phyloP scores from a whole-genome alignment of 768 basidiomycete species.

The Tulasnella calospora region DNA sequence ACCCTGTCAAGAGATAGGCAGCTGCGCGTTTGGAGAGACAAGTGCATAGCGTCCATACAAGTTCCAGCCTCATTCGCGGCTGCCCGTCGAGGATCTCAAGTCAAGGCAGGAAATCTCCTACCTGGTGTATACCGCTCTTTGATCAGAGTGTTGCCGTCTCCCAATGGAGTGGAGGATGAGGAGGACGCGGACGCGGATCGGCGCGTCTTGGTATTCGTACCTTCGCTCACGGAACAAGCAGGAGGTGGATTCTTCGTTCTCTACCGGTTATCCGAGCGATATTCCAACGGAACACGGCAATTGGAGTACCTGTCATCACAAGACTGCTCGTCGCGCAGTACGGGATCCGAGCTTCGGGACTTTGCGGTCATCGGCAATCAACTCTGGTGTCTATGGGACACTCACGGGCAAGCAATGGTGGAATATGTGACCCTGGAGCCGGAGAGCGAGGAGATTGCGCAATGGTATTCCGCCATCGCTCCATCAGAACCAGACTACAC shows the following conservation, averaged over 20 bases:
- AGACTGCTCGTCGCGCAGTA: constrained; percentile 55
- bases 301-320: constrained; percentile 45
- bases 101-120: constrained; percentile 39
- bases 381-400: constrained; percentile 75
- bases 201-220: constrained; percentile 66
- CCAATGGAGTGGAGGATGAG: constrained; percentile 21
- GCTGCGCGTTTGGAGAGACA: constrained; percentile 70
- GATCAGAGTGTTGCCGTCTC: constrained; percentile 51
- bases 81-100: constrained; percentile 1
- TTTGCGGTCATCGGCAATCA: constrained; percentile 54
- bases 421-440: constrained; percentile 52
- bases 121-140: constrained; percentile 59
- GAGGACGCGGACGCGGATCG: constrained; percentile 46
- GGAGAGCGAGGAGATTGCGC: constrained; percentile 34
- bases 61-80: constrained; percentile 29
- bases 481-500: constrained; percentile 65
- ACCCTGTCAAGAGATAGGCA: constrained; percentile 83
- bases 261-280: constrained; percentile 37
- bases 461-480: constrained; percentile 33
- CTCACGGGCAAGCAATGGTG: constrained; percentile 66
- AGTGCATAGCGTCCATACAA: constrained; percentile 17
- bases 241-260: constrained; percentile 75
- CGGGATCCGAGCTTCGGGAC: constrained; percentile 71
- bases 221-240: constrained; percentile 58
- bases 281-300: constrained; percentile 32